Base-by-base conservation (phyloP, 805 yeast genomes). In the Cyberlindnera subsufficiens region DNA sequence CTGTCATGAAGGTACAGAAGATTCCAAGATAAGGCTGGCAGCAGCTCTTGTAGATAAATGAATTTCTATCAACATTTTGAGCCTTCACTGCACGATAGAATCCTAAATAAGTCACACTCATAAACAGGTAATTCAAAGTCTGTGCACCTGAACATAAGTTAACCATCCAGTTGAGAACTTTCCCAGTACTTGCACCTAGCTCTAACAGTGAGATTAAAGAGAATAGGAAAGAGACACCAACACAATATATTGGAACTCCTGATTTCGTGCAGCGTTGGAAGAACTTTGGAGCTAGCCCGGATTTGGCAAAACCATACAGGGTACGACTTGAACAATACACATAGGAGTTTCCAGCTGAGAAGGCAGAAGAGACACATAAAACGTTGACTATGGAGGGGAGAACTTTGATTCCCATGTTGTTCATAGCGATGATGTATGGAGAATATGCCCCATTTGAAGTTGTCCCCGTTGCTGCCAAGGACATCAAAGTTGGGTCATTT, bases 181-280 rank as follows among this genome's bases (percentile, higher is more conserved):
- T 69, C n/a, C 77, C 74, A 30, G 89, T 71, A 22, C 72, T 64
- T 37, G 71, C 67, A 31, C 81, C 71, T 42, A 80, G 63, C 54
- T 83, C 91, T 54, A 84, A 60, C 43, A 84, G 72, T 15, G 89
- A 77, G 20, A 85, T 59, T 39, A 80, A 64, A 0, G 88, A 79
- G 72, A 86, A 82, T 15, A 63, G 52, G 40, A 75, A 60, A 6
- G 81, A 67, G 16, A 72, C 67, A 10, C 58, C 50, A 67, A 86
- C 90, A 13, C 91, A 76, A 44, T 69, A 67, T 58, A 80, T 80
- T 0, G 96, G 96, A 13, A 83, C 85, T 4, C 95, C 95, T 20
- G 63, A 61, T 19, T 70, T 66, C 39, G 78, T 75, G 9, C 78
- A 41, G 74, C 63, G 16, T 82, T 76, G 13, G 49, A 54, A 3